Base-by-base conservation (phyloP, 176 grass and related monocot genomes). In the Oryza meridionalis region DNA sequence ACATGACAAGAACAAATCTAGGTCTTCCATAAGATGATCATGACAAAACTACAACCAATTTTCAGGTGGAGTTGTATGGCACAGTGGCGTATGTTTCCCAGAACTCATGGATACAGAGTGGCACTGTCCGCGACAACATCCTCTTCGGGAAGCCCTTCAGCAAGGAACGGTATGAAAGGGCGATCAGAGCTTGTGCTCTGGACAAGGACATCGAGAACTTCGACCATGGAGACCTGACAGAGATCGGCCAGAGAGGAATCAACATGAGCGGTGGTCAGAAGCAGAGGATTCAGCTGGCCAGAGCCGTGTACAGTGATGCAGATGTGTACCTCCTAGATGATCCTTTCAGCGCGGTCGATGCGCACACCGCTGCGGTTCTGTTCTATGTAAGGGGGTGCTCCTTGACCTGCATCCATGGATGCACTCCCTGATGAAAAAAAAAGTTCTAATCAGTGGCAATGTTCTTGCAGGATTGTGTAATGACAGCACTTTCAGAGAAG, bases 181-280 rank as follows among this genome's bases (percentile, higher is more conserved):
- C 87, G 29, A 91, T 95, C 65, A 85, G 90, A 75, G 80, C 79
- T 9, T 95, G 89, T 82, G 96, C 96, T 38, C 76, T 98, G 88
- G 93, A 98, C 59, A 93, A 95, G 84, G 96, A 98, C 65, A 88
- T 95, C 0, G 85, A 92, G 59, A 93, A 88, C 16, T 98, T 98
- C 44, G 84, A 91, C 32, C 91, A 93, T 65, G 91, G 96, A 21
- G 96, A 98, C 82, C 70, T 88, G 7, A 98, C 96, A 8, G 96
- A 98, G 85, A 98, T 98, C 11, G 93, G 96, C 5, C 96, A 98
- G 85, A 90, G 93, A 83, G 96, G 96, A 19, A 75, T 98, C n/a
- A 98, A 95, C 77, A 98, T 98, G 96, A 98, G 96, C 45, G 93
- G 96, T 45, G 96, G 96, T 16, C 96, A 95, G 85, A 98, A 95